Conservation (phyloP, 805 yeast species). For the Blastobotrys attinorum region DNA sequence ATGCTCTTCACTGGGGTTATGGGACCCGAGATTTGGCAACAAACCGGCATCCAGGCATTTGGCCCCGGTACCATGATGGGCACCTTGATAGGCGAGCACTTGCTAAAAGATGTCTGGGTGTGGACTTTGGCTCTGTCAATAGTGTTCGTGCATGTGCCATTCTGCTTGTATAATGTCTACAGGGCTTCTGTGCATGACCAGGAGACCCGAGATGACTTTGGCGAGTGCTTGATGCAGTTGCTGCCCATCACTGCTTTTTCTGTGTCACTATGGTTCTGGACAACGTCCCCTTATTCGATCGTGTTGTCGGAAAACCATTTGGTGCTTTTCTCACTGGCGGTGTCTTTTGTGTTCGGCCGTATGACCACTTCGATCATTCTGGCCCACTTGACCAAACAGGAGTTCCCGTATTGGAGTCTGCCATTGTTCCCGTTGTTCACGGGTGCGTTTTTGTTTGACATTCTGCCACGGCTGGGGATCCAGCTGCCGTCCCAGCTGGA, state of each 20-base stretch:
- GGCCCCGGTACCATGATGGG: constrained; percentile 10
- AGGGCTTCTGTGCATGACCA: constrained; percentile 30
- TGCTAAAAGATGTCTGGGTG: constrained; percentile 24
- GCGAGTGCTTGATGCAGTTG: constrained; percentile 45
- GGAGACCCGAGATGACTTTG: constrained; percentile 18
- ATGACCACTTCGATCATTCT: constrained; percentile 53
- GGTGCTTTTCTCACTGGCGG: constrained; percentile 66
- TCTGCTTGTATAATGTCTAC: constrained; percentile 47
- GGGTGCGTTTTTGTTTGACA: constrained; percentile 31
- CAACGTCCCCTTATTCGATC: constrained; percentile 40
- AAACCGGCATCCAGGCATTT: constrained; percentile 23
- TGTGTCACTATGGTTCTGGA: constrained; percentile 39
- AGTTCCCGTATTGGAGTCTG: constrained; percentile 66
- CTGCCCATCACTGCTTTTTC: constrained; percentile 60
- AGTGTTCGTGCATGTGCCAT: constrained; percentile 54
- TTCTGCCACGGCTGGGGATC: constrained; percentile 46
- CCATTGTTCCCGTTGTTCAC: constrained; percentile 43
- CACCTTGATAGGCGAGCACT: constrained; percentile 8
- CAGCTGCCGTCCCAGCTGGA: constrained; percentile 24
- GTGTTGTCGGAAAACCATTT: constrained; percentile 38
- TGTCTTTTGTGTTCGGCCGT: constrained; percentile 85
- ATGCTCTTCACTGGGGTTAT: constrained; percentile 57
- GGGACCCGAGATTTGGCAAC: constrained; percentile 52
- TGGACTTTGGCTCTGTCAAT: constrained; percentile 23
- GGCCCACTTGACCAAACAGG: constrained; percentile 78